Base-by-base conservation (phyloP, 345 rosid genomes). In the Acer campestre region DNA sequence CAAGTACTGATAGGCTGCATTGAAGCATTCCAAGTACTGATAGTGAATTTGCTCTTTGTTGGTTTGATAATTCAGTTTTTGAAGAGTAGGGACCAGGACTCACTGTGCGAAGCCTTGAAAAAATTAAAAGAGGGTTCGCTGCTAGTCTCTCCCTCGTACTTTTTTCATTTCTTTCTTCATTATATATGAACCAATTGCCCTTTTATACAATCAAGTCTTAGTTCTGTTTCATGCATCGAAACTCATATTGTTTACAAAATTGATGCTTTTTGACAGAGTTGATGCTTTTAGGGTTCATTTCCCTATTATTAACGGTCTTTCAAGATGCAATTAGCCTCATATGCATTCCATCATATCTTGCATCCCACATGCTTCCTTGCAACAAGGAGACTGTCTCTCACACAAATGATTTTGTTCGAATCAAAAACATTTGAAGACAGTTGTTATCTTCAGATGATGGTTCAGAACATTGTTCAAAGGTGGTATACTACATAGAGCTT, bases 251-350 rank as follows among this genome's bases (percentile, higher is more conserved):
- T 25, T 23, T 9, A 23, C 16, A 20, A 13, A 68, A 17, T 53
- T 31, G 13, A 14, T 4, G 25, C 14, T 29, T 70, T 29, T 35
- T 2, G 61, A 81, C 90, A 95, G 99, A 95, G 74, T 78, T 95
- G 92, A 95, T 93, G 99, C 93, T 95, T 40, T 83, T 95, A 1
- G 99, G 99, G 59, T 93, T 95, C 85, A 91, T 93, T 58, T 95
- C 99, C 56, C 89, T 95, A n/a, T 77, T 95, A 75, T 78, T 95
- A 68, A 90, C 92, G 2, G 96, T 90, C 12, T 85, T 86, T 63
- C 98, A 92, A 78, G 59, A 80, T 31, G 61, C 83, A 23, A 87
- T 95, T 40, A 84, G 84, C 72, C 80, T 80, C 38, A 83, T 91
- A 8, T 95, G 99, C 84, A 84, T 91, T 67, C 89, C 97, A 48